Percentiles rank a stretch among this genome's conserved stretches.
Evolutionary conservation across 1,139 yeast genomes (phyloP).

Genomic region (Yueomyces sp.): DNA sequence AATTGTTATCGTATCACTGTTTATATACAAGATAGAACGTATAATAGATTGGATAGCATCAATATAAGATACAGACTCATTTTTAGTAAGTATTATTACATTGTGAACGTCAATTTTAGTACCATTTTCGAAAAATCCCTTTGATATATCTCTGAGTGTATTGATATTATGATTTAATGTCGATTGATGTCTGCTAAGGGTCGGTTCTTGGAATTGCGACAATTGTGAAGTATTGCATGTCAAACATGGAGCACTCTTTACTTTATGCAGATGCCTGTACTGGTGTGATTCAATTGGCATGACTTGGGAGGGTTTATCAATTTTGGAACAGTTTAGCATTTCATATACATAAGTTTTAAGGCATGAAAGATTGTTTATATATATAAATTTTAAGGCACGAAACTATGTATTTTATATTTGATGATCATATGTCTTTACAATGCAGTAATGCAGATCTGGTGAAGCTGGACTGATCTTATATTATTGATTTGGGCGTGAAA

Average conservation of each 20-base stretch:
- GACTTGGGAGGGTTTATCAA: not conserved
- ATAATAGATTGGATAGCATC: not conserved
- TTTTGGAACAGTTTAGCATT: not conserved
- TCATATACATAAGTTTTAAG: too few species aligned
- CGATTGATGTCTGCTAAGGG: not conserved
- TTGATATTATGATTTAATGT: not conserved
- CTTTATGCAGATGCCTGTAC: not conserved
- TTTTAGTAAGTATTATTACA: not conserved
- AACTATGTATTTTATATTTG: too few species aligned
- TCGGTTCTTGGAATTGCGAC: too few species aligned
- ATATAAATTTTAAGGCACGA: too few species aligned
- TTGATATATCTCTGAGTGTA: not conserved
- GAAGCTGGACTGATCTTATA: too few species aligned
- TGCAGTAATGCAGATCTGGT: too few species aligned
- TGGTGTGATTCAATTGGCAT: not conserved
- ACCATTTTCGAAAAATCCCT: not conserved
- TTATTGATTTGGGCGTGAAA: too few species aligned
- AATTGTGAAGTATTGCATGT: too few species aligned
- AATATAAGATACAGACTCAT: not conserved
- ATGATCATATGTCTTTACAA: too few species aligned
- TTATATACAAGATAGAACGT: not conserved
- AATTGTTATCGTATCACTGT: conserved; percentile 21
- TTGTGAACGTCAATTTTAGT: not conserved
- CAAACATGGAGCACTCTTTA: not conserved
- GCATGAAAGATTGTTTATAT: too few species aligned